Evolutionary conservation across 345 rosid genomes (phyloP).

Genomic region (Arabidopsis thaliana): TAIR10.1 NC_003070.9:18607001-18607500

Average conservation of each 20-base stretch:
- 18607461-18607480: conserved; percentile 92
- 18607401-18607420: conserved; percentile 85
- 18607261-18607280: conserved; percentile 95
- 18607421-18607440: conserved; percentile 92
- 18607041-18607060: conserved; percentile 7
- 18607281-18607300: conserved; percentile 83
- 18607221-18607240: conserved; percentile 53
- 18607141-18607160: conserved; percentile 77
- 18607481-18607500: conserved; percentile 97
- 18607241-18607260: conserved; percentile 97
- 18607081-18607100: conserved; percentile 97
- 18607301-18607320: conserved; percentile 90
- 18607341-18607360: not conserved
- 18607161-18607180: conserved; percentile 7
- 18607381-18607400: conserved; percentile 12
- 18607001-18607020: not conserved
- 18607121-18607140: conserved; percentile 88
- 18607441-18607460: conserved; percentile 98
- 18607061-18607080: conserved; percentile 86
- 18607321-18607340: not conserved
- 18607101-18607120: conserved; percentile 98
- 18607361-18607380: conserved; percentile 17
- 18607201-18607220: not conserved
- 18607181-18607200: conserved; percentile 6
- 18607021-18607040: conserved; percentile 31